These are phyloP conservation scores for Setaria viridis DNA, from an alignment of 202 grass and related monocot species.

Conservation along the genomic window DNA sequence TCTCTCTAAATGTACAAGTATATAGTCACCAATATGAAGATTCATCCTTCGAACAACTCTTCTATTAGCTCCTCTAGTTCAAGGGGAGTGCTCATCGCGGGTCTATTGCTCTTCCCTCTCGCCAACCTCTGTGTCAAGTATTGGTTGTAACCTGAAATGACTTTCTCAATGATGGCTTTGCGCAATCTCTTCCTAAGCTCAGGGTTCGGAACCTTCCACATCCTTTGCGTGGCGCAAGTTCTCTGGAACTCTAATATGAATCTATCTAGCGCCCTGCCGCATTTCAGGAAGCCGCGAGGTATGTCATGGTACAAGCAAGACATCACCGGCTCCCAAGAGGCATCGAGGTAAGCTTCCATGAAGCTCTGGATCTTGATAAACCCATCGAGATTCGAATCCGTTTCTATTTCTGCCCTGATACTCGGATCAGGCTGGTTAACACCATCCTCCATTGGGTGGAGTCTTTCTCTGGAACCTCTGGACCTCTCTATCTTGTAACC, in stretches of 20 bases:
- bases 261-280: neutral
- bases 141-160: neutral
- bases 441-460: neutral
- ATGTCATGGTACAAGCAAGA: neutral
- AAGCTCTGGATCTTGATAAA: neutral
- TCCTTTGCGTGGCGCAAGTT: neutral
- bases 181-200: slow-evolving; percentile 19
- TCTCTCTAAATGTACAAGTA: neutral
- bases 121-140: neutral
- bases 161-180: neutral
- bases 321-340: slow-evolving; percentile 13
- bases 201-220: slow-evolving; percentile 34
- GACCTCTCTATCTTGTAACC: neutral
- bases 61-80: neutral
- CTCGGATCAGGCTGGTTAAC: slow-evolving; percentile 8
- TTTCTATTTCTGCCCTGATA: neutral
- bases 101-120: neutral
- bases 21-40: neutral
- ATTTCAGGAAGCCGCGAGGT: neutral
- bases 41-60: slow-evolving; percentile 37
- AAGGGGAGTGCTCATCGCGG: neutral
- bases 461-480: neutral
- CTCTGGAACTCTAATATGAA: neutral
- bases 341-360: slow-evolving; percentile 7
- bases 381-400: neutral